A percentile compares a stretch with the other conserved stretches of the same genome.
phyloP scores from a whole-genome alignment of 495 filamentous ascomycete genomes.

The Oidiodendron maius region DNA sequence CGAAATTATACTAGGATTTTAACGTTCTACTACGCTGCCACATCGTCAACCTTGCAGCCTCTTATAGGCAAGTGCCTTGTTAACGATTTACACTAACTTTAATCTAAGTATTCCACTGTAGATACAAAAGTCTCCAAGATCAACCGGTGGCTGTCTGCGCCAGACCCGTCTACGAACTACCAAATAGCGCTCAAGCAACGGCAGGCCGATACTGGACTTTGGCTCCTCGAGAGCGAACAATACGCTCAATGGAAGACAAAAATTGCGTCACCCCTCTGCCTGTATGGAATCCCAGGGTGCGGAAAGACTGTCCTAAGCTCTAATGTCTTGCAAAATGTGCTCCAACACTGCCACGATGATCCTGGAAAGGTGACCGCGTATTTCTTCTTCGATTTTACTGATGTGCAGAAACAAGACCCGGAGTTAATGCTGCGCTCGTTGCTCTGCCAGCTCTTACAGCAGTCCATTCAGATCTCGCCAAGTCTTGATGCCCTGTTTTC shows the following conservation, averaged over 20 bases:
- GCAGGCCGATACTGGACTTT: slow-evolving; percentile 21
- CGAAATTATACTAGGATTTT: slow-evolving; percentile 1
- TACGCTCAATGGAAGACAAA: slow-evolving; percentile 22
- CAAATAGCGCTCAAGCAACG: slow-evolving; percentile 15
- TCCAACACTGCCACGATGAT: slow-evolving; percentile 7
- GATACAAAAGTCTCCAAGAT: slow-evolving; percentile 7
- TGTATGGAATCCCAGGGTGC: slow-evolving; percentile 31
- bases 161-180: slow-evolving; percentile 24
- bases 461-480: neutral
- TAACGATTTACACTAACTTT: neutral
- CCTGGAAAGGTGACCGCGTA: neutral
- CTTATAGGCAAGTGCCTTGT: neutral
- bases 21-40: slow-evolving; percentile 5
- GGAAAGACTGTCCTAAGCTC: slow-evolving; percentile 33
- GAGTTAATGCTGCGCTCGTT: slow-evolving; percentile 3
- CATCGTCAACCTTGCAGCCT: slow-evolving; percentile 5
- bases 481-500: slow-evolving; percentile 7
- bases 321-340: slow-evolving; percentile 22
- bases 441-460: neutral
- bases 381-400: slow-evolving; percentile 31
- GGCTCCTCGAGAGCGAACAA: slow-evolving; percentile 22
- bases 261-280: slow-evolving; percentile 21
- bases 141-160: slow-evolving; percentile 20
- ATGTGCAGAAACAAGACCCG: slow-evolving; percentile 18
- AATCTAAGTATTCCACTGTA: slow-evolving; percentile 1